Evolutionary conservation across 495 filamentous ascomycete genomes (phyloP).

Genomic region (Elasticomyces elasticus): DNA sequence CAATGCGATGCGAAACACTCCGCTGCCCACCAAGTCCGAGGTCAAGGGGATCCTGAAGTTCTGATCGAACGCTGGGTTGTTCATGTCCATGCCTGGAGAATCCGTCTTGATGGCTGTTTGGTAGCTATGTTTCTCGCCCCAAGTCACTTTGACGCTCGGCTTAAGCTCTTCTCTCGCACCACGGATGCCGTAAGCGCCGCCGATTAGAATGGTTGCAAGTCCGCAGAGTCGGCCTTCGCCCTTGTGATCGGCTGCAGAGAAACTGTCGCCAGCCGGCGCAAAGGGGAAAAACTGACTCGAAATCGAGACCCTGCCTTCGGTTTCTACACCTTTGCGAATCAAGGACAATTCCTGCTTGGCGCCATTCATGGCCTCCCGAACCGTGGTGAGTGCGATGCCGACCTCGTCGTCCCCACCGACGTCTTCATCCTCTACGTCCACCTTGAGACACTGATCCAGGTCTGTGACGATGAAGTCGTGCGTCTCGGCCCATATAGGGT

Average conservation of each 20-base stretch:
- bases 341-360: conserved; percentile 31
- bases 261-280: conserved; percentile 25
- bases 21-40: conserved; percentile 25
- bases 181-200: conserved; percentile 28
- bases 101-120: conserved; percentile 32
- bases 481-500: conserved; percentile 37
- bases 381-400: conserved; percentile 31
- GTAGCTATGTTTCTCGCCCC: conserved; percentile 29
- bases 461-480: conserved; percentile 35
- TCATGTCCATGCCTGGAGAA: conserved; percentile 33
- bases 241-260: conserved; percentile 20
- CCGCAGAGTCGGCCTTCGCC: conserved; percentile 26
- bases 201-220: conserved; percentile 31
- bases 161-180: conserved; percentile 32
- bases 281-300: conserved; percentile 31
- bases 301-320: conserved; percentile 26
- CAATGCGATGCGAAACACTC: conserved; percentile 27
- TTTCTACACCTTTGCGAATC: conserved; percentile 29
- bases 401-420: conserved; percentile 34
- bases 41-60: conserved; percentile 31
- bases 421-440: conserved; percentile 35
- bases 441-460: conserved; percentile 31
- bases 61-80: conserved; percentile 36
- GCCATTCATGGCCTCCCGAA: conserved; percentile 30
- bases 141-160: conserved; percentile 35